These are phyloP conservation scores for Penicillium brasilianum DNA, from an alignment of 2,329 filamentous ascomycete genomes.

Conservation along the genomic window DNA sequence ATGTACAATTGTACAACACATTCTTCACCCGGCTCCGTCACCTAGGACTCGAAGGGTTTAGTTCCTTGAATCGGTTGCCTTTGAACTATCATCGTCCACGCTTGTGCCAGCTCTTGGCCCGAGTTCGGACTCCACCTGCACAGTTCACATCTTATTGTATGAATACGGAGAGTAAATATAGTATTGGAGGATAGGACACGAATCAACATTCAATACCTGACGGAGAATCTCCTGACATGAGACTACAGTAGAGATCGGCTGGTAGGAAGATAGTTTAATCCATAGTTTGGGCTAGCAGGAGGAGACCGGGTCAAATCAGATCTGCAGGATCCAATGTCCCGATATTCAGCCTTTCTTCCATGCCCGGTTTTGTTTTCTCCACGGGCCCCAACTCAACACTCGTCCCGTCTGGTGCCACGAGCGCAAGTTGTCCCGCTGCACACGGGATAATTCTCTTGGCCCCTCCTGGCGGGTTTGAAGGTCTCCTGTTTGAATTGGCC, in stretches of 20 bases:
- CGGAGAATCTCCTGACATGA: not conserved
- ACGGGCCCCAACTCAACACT: not conserved
- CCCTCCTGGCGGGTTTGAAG: not conserved
- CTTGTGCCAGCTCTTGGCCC: constrained; percentile 10
- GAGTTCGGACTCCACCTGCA: constrained; percentile 13
- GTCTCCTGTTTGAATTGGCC: not conserved
- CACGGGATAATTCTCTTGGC: constrained; percentile 7
- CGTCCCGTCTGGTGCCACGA: constrained; percentile 23
- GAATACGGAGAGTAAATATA: not conserved
- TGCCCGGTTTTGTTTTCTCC: not conserved
- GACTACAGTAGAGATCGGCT: not conserved
- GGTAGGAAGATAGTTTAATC: not conserved
- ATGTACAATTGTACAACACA: constrained; percentile 1
- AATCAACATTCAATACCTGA: not conserved
- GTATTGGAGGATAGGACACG: not conserved
- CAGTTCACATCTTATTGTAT: constrained; percentile 27
- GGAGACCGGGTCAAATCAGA: not conserved
- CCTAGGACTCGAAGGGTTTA: not conserved
- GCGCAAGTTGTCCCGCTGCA: constrained; percentile 10
- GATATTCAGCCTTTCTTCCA: constrained; percentile 4
- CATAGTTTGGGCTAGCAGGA: not conserved
- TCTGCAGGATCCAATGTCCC: not conserved
- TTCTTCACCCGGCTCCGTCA: not conserved
- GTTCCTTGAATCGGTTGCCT: not conserved
- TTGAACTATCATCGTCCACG: not conserved